Base-by-base conservation (phyloP, 2,329 filamentous ascomycete species). In the Arachnomyces sp. region DNA sequence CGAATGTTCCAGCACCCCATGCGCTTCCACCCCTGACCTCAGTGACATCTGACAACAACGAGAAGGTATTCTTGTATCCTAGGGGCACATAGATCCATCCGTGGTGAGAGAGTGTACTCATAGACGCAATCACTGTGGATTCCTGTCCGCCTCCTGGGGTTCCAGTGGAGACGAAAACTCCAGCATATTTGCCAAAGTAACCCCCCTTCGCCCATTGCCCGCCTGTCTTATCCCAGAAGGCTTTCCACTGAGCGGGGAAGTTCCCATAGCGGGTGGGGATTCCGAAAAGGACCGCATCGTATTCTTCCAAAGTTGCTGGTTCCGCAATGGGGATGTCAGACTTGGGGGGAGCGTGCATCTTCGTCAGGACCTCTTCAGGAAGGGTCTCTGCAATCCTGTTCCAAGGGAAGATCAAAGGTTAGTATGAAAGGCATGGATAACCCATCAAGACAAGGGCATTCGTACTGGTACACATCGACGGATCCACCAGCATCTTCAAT, bases 191-290 rank as follows among this genome's bases (percentile, higher is more conserved):
- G 70, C 89, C 89, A 67, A 73, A 79, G 73, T 76, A 89, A 52
- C 72, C 79, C 47, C 90, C 90, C 11, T 67, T 64, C 46, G 74
- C 68, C 92, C 92, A 96, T 65, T 92, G 84, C 53, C 76, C 73
- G 58, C 90, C 90, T 16, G 87, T 89, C 67, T 77, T 76, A 73
- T 98, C 92, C 84, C 88, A 93, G 61, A 71, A 71, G 40, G 63
- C 66, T 74, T 92, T 95, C 84, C 84, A 95, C 71, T 98, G 92
- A 13, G 82, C 85, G 36, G 90, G 89, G 76, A 94, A 94, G 79
- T 93, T 96, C 56, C 92, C 92, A 71, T 86, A 98, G 52, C 92
- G 79, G 38, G 92, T 98, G 44, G 92, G 92, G 63, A 96, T 92
- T 51, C 92, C 92, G 56, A 96, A 76, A 49, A 98, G 81, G 72